Percentiles rank a stretch among this genome's conserved stretches.
phyloP scores from a whole-genome alignment of 139 green algal species.

The Picochlorum sp. region DNA sequence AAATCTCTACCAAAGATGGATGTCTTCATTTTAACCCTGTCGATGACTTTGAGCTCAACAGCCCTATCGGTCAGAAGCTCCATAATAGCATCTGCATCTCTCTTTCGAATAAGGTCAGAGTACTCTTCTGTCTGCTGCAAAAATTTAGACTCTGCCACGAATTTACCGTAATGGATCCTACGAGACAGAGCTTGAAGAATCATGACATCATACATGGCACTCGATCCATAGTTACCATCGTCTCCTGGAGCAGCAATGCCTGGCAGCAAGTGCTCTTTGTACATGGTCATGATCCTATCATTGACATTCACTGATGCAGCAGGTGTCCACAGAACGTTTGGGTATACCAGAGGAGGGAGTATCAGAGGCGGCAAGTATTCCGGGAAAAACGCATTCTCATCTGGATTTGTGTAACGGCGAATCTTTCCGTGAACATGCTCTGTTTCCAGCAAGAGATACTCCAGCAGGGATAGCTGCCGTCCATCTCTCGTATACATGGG shows the following conservation, averaged over 20 bases:
- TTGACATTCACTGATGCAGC: slow-evolving; percentile 87
- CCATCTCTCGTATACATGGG: slow-evolving; percentile 32
- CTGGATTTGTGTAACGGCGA: slow-evolving; percentile 84
- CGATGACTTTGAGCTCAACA: slow-evolving; percentile 71
- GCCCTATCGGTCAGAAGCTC: slow-evolving; percentile 72
- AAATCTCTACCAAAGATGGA: slow-evolving; percentile 86
- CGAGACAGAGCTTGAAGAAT: slow-evolving; percentile 84
- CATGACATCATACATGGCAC: slow-evolving; percentile 55
- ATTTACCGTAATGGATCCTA: slow-evolving; percentile 98
- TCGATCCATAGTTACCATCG: slow-evolving; percentile 92
- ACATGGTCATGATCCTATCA: slow-evolving; percentile 69
- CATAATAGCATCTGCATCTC: slow-evolving; percentile 83
- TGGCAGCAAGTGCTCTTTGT: slow-evolving; percentile 74
- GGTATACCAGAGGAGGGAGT: slow-evolving; percentile 38
- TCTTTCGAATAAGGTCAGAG: slow-evolving; percentile 52
- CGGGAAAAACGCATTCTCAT: slow-evolving; percentile 94
- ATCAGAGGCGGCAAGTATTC: slow-evolving; percentile 44
- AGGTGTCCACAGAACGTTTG: slow-evolving; percentile 53
- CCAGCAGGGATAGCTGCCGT: slow-evolving; percentile 69
- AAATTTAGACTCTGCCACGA: slow-evolving; percentile 99
- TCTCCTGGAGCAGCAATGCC: slow-evolving; percentile 65
- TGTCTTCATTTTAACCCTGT: slow-evolving; percentile 82
- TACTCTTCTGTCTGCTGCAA: slow-evolving; percentile 69
- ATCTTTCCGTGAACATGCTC: slow-evolving; percentile 87
- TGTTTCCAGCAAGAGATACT: slow-evolving; percentile 86